Evolutionary conservation across 306 rosid species (phyloP).

Genomic region (Cajanus cajan): DNA sequence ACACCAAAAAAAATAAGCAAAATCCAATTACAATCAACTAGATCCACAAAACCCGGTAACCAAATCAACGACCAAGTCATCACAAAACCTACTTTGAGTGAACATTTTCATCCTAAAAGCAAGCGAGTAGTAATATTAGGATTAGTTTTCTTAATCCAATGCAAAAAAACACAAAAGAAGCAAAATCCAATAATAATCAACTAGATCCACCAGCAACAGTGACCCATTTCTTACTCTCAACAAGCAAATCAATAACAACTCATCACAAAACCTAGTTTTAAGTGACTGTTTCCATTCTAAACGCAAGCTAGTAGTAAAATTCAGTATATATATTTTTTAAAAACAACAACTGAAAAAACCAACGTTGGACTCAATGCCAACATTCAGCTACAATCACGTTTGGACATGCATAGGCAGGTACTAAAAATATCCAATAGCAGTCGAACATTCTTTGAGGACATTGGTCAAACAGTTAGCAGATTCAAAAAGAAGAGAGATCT

Average conservation of each 20-base stretch:
- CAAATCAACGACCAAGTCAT: not conserved
- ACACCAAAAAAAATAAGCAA: not conserved
- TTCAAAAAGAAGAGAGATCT: slow-evolving; percentile 21
- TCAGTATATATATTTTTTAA: not conserved
- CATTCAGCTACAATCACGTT: not conserved
- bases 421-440: not conserved
- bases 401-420: too few relatives aligned
- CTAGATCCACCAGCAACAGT: slow-evolving; percentile 12
- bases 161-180: not conserved
- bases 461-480: not conserved
- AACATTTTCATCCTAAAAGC: not conserved
- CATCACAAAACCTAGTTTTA: not conserved
- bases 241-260: not conserved
- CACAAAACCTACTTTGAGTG: not conserved
- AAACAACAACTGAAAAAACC: too few relatives aligned
- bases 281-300: not conserved
- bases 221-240: not conserved
- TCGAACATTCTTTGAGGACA: not conserved
- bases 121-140: too few relatives aligned
- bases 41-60: slow-evolving; percentile 13
- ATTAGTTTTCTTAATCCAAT: too few relatives aligned
- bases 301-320: not conserved
- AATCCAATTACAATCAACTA: not conserved
- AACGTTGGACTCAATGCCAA: not conserved
- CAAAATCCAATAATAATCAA: not conserved